Conservation (phyloP, 441 rosid species). For the Gossypium trilobum region DNA sequence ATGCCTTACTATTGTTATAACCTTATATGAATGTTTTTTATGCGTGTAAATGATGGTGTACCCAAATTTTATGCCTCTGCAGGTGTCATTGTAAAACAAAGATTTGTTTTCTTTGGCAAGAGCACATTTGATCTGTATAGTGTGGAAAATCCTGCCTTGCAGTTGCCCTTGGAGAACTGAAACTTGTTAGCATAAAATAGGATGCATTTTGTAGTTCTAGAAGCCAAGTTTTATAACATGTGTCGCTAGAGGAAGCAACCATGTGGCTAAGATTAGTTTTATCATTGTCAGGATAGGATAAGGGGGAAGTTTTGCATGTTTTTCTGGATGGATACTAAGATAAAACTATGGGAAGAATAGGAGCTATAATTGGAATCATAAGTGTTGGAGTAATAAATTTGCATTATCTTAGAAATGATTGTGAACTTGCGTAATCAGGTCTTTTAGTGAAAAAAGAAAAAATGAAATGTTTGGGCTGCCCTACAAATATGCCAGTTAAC, state of each 20-base stretch:
- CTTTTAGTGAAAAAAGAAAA: background rate
- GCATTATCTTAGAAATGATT: background rate
- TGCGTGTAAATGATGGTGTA: background rate
- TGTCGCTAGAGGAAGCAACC: background rate
- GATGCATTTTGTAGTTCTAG: background rate
- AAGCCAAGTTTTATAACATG: background rate
- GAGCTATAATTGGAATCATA: constrained; percentile 2
- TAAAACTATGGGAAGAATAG: background rate
- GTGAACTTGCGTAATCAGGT: background rate
- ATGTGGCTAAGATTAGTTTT: background rate
- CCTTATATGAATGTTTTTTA: background rate
- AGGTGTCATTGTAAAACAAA: constrained; percentile 3
- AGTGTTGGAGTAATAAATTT: background rate
- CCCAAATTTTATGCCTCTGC: constrained; percentile 1
- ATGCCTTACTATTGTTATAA: background rate
- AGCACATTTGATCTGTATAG: background rate
- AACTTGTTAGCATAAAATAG: constrained; percentile 8
- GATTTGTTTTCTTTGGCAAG: background rate
- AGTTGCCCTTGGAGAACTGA: background rate
- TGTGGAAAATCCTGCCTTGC: background rate
- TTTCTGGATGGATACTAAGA: background rate
- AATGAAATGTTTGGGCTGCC: background rate
- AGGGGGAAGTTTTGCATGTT: background rate
- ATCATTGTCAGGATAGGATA: background rate
- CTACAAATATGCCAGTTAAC: background rate